These are phyloP conservation scores for Chenopodium suecicum DNA, from an alignment of 148 eudicot species.

Conservation along the genomic window DNA sequence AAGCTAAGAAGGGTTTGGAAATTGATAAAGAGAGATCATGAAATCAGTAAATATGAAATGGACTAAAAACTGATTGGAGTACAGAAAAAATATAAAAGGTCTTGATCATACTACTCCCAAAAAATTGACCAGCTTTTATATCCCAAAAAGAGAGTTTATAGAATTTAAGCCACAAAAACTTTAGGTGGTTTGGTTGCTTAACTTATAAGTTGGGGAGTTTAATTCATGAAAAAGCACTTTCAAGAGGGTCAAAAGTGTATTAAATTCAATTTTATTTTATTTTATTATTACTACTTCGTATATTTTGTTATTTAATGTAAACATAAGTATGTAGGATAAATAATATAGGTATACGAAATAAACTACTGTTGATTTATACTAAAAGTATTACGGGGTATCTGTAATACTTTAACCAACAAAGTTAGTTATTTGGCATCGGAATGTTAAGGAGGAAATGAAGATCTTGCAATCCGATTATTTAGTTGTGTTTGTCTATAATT, in stretches of 20 bases:
- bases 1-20: no score
- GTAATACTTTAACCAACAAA: no score
- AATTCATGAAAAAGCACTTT: constrained; percentile 3
- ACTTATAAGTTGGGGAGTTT: constrained; percentile 34
- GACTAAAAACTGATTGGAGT: constrained; percentile 9
- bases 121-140: constrained; percentile 31
- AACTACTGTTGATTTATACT: no score
- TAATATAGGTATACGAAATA: no score
- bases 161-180: constrained; percentile 22
- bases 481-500: constrained; percentile 29
- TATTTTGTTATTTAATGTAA: no score
- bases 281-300: no score
- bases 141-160: constrained; percentile 9
- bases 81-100: neutral
- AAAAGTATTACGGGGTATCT: no score
- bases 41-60: neutral
- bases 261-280: neutral
- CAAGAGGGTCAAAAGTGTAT: neutral
- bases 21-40: neutral
- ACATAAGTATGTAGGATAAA: no score
- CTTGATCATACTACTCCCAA: constrained; percentile 9
- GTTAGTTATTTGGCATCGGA: no score
- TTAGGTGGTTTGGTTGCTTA: constrained; percentile 38
- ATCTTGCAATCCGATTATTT: constrained; percentile 19
- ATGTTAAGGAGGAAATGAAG: neutral